Percentiles rank a stretch among this genome's conserved stretches.
Conservation (phyloP, 371 early-diverging fungal species). For the Rhizomucor miehei region DNA sequence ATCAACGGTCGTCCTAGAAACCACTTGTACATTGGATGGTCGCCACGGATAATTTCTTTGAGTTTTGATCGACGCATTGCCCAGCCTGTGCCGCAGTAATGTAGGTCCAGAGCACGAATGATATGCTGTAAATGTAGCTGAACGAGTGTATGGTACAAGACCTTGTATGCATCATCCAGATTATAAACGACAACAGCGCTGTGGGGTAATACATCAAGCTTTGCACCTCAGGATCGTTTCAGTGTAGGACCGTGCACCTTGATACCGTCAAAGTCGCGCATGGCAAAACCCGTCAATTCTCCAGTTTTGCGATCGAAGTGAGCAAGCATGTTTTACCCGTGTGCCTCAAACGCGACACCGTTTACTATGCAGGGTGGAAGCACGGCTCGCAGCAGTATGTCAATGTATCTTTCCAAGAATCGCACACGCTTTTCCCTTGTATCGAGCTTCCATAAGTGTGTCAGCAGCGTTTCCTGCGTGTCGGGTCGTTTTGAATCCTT, state of each 20-base stretch:
- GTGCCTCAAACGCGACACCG: constrained; percentile 74
- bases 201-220: constrained; percentile 58
- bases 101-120: constrained; percentile 61
- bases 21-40: constrained; percentile 37
- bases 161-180: constrained; percentile 55
- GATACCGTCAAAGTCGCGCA: constrained; percentile 76
- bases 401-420: constrained; percentile 53
- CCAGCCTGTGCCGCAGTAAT: constrained; percentile 69
- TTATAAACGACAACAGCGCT: constrained; percentile 53
- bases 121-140: constrained; percentile 65
- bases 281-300: constrained; percentile 61
- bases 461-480: constrained; percentile 47
- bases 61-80: constrained; percentile 25
- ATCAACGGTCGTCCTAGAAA: constrained; percentile 46
- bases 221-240: constrained; percentile 30
- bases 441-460: constrained; percentile 52
- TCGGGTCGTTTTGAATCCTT: constrained; percentile 42
- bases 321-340: constrained; percentile 68
- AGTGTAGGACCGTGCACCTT: constrained; percentile 63
- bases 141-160: constrained; percentile 68
- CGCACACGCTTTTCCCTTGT: constrained; percentile 47
- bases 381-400: constrained; percentile 56
- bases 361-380: constrained; percentile 61
- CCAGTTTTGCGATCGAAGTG: constrained; percentile 58
- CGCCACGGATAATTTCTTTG: not conserved